A percentile compares a stretch with the other conserved stretches of the same genome.
Evolutionary conservation across 305 asterid species (phyloP).

Genomic region (Withania somnifera): DNA sequence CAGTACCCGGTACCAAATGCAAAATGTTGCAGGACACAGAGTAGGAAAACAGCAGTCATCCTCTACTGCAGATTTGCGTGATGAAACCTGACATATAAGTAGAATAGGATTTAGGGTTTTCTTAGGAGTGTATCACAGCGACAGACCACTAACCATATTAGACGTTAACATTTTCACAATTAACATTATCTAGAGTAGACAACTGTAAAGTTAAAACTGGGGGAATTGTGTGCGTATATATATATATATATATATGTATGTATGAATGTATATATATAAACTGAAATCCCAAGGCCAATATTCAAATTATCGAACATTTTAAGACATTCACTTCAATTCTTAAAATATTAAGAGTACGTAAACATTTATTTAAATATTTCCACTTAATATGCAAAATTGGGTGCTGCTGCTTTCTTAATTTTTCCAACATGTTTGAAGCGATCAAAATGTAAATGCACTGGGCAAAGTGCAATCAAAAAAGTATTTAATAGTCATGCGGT

Average conservation of each 20-base stretch:
- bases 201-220: not conserved
- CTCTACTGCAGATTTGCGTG: constrained; percentile 27
- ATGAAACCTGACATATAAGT: constrained; percentile 39
- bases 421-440: not conserved
- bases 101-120: constrained; percentile 11
- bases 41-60: constrained; percentile 47
- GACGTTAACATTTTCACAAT: not conserved
- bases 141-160: not conserved
- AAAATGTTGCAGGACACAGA: constrained; percentile 57
- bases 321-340: not conserved
- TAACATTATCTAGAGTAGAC: not conserved
- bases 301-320: not conserved
- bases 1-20: constrained; percentile 73
- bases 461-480: not conserved
- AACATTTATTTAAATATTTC: not conserved
- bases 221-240: not conserved
- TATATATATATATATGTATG: not conserved
- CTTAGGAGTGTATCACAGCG: not conserved
- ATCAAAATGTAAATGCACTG: not conserved
- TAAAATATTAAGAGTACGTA: not conserved
- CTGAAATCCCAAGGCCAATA: not conserved
- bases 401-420: not conserved
- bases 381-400: not conserved
- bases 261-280: not conserved
- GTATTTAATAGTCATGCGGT: not conserved